Evolutionary conservation across 1,284 basidiomycete genomes (phyloP), one percentile per base, ranked within the genome.

Genomic region (Neonothopanus nambi): DNA sequence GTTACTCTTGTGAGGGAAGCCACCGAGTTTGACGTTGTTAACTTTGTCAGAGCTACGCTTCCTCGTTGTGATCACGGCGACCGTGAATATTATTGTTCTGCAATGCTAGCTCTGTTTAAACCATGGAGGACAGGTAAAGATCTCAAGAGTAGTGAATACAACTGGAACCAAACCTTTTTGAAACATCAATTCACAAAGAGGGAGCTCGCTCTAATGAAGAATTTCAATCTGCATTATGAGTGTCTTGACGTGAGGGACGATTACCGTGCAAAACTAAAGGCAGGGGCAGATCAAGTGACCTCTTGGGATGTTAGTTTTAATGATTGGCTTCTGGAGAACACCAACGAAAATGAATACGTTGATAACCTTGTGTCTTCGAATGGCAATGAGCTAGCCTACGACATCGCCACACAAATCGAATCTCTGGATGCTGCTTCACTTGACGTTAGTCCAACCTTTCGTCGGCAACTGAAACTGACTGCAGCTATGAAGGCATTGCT

Each of bases 161-260:
- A 36, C 12, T 67, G 63, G 64, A 46, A 61, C 26, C 49, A 58
- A 2, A 54, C 54, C 0, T 66, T 61, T 33, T 15, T 5, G 11
- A 3, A 28, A 3, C 28, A 56, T 52, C 12, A 15, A 6, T 63
- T 65, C 46, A 49, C 28, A 6, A 1, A 18, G 7, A 12, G 20
- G 23, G 46, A 65, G 13, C 11, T 23, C 5, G 2, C 51, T n/a
- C 20, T 58, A 3, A 63, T 66, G 45, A 30, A 48, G 0, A 65
- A 65, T 33, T 62, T 65, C 39, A 62, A 64, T 40, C 33, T 67
- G 0, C 45, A 43, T 23, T 65, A 65, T 50, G 61, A 67, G 43
- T 67, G 64, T 28, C 33, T 61, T 1, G 64, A 67, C 55, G 60
- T 63, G 12, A 44, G 57, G 1, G 60, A 67, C 56, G 61, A 65